Evolutionary conservation across 2,329 filamentous ascomycete species (phyloP).

Genomic region (Geosmithia morbida): DNA sequence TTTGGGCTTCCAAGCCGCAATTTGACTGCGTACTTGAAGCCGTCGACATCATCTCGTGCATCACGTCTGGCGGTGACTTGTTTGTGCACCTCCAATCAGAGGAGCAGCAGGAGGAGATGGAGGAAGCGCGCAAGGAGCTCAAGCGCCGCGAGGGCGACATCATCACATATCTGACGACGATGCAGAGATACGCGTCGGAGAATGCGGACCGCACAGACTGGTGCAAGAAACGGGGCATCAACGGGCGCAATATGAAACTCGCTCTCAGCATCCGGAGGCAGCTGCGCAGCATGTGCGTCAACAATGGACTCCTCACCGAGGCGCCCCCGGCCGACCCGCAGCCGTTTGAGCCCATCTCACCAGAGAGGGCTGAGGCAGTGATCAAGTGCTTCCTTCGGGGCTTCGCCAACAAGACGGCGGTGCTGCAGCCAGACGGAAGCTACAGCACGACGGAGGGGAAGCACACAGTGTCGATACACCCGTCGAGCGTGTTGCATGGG

Average conservation of each 20-base stretch:
- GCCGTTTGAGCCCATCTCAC: slow-evolving; percentile 37
- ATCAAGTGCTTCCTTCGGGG: slow-evolving; percentile 48
- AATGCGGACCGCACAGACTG: slow-evolving; percentile 38
- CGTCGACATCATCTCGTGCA: slow-evolving; percentile 66
- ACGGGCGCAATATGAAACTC: slow-evolving; percentile 45
- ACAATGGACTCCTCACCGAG: slow-evolving; percentile 32
- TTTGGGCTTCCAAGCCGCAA: slow-evolving; percentile 60
- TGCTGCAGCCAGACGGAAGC: slow-evolving; percentile 43
- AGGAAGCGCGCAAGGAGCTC: slow-evolving; percentile 39
- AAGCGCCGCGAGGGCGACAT: slow-evolving; percentile 49
- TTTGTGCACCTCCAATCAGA: slow-evolving; percentile 46
- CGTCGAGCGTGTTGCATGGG: slow-evolving; percentile 46
- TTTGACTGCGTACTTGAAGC: slow-evolving; percentile 64
- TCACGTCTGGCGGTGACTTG: slow-evolving; percentile 49
- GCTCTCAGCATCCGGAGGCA: slow-evolving; percentile 48
- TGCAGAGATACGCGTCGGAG: slow-evolving; percentile 46
- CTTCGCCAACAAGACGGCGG: slow-evolving; percentile 45
- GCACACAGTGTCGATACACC: slow-evolving; percentile 47
- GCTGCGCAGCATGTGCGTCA: slow-evolving; percentile 39
- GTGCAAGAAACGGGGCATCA: slow-evolving; percentile 44
- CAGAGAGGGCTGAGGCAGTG: slow-evolving; percentile 37
- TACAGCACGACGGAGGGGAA: slow-evolving; percentile 47
- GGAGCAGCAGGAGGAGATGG: slow-evolving; percentile 37
- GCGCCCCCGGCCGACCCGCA: slow-evolving; percentile 35
- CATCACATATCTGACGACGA: slow-evolving; percentile 48